Percentiles rank a stretch among this genome's conserved stretches.
Conservation (phyloP, 2,329 filamentous ascomycete species). For the Aureobasidium pullulans region DNA sequence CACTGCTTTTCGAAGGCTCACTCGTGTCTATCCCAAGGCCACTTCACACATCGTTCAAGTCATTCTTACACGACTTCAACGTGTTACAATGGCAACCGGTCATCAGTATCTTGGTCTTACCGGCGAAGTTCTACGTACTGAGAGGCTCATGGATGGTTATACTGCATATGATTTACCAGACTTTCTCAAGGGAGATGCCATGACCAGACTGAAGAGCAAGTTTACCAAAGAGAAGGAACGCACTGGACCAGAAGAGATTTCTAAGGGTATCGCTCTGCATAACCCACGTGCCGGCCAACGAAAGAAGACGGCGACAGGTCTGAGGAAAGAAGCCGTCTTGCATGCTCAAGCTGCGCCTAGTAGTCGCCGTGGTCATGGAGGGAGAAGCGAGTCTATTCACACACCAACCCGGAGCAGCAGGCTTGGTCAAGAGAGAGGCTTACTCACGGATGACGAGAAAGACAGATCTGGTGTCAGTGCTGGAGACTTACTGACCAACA, state of each 20-base stretch:
- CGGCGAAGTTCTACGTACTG: constrained; percentile 83
- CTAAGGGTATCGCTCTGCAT: constrained; percentile 91
- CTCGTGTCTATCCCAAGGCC: constrained; percentile 89
- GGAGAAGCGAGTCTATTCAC: constrained; percentile 6
- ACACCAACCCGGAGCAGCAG: not conserved
- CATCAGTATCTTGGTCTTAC: constrained; percentile 91
- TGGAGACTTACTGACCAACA: constrained; percentile 71
- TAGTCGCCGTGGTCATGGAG: constrained; percentile 8
- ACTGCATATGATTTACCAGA: constrained; percentile 89
- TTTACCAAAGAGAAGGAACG: constrained; percentile 73
- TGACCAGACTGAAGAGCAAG: constrained; percentile 85
- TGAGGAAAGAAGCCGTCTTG: constrained; percentile 72
- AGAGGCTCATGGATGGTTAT: constrained; percentile 88
- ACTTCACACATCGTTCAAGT: constrained; percentile 97
- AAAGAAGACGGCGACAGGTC: constrained; percentile 62
- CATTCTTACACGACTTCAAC: constrained; percentile 85
- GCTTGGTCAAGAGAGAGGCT: not conserved
- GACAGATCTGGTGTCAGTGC: constrained; percentile 37
- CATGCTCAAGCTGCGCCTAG: constrained; percentile 50
- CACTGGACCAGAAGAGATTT: constrained; percentile 69
- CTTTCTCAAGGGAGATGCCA: constrained; percentile 72
- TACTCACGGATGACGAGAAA: constrained; percentile 13
- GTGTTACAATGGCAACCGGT: constrained; percentile 89
- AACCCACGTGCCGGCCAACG: constrained; percentile 63
- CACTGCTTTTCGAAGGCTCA: constrained; percentile 86